phyloP scores from a whole-genome alignment of 176 grass and related monocot genomes.

The Musa acuminata region DNA sequence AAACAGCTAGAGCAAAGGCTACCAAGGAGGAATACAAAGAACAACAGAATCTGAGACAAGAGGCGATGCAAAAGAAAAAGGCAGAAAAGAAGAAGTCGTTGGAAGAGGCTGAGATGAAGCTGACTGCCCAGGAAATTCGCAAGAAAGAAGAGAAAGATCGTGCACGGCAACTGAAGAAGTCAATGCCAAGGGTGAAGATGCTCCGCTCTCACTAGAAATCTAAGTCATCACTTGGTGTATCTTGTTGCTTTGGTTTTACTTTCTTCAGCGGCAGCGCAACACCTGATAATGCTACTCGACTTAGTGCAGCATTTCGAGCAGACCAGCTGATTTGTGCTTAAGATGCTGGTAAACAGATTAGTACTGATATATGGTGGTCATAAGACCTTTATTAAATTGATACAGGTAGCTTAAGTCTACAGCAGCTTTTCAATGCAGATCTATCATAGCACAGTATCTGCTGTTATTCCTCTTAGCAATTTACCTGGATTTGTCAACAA shows the following conservation, averaged over 20 bases:
- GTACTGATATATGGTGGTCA: background rate
- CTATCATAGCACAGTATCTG: background rate
- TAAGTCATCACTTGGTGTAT: too few species aligned
- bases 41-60: slow-evolving; percentile 57
- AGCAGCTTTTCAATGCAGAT: background rate
- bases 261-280: background rate
- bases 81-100: slow-evolving; percentile 58
- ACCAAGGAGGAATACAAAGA: slow-evolving; percentile 82
- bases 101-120: slow-evolving; percentile 66
- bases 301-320: background rate
- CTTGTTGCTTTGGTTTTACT: background rate
- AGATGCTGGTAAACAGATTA: too few species aligned
- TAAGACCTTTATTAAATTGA: background rate
- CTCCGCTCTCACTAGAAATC: slow-evolving; percentile 37
- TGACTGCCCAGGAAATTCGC: slow-evolving; percentile 59
- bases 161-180: slow-evolving; percentile 72
- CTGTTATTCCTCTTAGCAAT: background rate
- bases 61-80: slow-evolving; percentile 65
- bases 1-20: slow-evolving; percentile 58
- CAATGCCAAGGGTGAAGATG: slow-evolving; percentile 83
- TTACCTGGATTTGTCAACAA: background rate
- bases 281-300: background rate
- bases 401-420: background rate
- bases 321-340: too few species aligned
- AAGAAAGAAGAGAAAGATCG: slow-evolving; percentile 92